Conservation (phyloP, 257 asterid genomes). For the Lithospermum erythrorhizon region DNA sequence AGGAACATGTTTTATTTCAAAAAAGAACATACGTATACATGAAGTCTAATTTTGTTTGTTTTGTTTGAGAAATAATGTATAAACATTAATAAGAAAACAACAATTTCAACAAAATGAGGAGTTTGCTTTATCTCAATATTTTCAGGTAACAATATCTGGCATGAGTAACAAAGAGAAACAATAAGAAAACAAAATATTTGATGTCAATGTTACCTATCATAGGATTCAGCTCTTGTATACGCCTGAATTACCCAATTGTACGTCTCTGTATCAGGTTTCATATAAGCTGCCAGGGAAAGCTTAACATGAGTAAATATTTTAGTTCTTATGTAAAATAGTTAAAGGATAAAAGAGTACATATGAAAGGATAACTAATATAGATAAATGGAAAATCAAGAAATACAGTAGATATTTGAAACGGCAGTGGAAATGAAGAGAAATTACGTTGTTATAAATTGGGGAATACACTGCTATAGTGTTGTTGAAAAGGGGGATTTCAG, state of each 20-base stretch:
- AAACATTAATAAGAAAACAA: too few relatives aligned
- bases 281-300: conserved; percentile 45
- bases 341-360: too few relatives aligned
- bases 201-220: conserved; percentile 56
- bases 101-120: too few relatives aligned
- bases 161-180: neutral
- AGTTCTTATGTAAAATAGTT: too few relatives aligned
- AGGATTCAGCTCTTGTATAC: conserved; percentile 93
- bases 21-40: too few relatives aligned
- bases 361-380: too few relatives aligned
- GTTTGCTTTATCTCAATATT: neutral
- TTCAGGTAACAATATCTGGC: neutral
- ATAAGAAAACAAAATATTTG: neutral
- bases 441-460: too few relatives aligned
- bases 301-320: conserved; percentile 14
- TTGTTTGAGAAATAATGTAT: neutral
- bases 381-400: too few relatives aligned
- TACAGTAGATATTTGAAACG: too few relatives aligned
- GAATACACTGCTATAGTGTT: too few relatives aligned
- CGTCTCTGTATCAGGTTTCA: conserved; percentile 97
- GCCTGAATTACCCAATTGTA: conserved; percentile 99
- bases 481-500: neutral
- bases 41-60: neutral
- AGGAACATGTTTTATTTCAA: neutral
- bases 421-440: too few relatives aligned